These are phyloP conservation scores for Penicillium samsonianum DNA, from an alignment of 495 filamentous ascomycete species.

Conservation along the genomic window DNA sequence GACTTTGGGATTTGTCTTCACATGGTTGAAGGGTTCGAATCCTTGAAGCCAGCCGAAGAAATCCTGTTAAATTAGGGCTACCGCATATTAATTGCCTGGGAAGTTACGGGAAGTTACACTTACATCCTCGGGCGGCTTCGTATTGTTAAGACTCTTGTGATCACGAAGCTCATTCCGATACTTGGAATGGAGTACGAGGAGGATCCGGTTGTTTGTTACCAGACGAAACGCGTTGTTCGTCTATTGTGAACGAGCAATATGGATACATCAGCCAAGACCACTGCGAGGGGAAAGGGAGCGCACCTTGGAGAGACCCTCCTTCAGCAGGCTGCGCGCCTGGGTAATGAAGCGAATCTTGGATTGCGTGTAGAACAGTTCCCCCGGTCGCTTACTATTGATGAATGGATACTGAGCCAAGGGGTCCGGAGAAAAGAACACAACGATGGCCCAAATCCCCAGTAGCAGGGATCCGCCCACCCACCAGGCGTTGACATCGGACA, in stretches of 20 bases:
- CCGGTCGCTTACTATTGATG: conserved; percentile 1
- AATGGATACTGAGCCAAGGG: conserved; percentile 3
- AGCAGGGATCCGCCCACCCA: conserved; percentile 1
- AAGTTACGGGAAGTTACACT: conserved; percentile 3
- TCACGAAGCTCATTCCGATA: conserved; percentile 4
- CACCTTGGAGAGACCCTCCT: conserved; percentile 2
- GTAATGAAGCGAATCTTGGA: conserved; percentile 4
- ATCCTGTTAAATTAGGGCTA: conserved; percentile 2
- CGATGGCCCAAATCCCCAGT: conserved; percentile 1
- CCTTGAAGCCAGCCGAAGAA: conserved; percentile 4
- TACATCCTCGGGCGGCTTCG: conserved; percentile 1
- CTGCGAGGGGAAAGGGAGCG: background rate
- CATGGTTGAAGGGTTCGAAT: conserved; percentile 4
- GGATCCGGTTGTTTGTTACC: background rate
- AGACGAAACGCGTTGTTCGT: conserved; percentile 1
- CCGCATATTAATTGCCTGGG: conserved; percentile 2
- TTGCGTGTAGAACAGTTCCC: conserved; percentile 2
- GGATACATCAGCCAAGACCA: conserved; percentile 3
- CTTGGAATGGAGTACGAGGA: conserved; percentile 3
- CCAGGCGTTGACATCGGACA: conserved; percentile 1
- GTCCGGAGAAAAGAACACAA: conserved; percentile 2
- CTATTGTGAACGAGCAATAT: conserved; percentile 2
- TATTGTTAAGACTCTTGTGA: conserved; percentile 3
- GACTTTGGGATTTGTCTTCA: conserved; percentile 2
- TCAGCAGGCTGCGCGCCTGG: conserved; percentile 2